Evolutionary conservation across 2,329 filamentous ascomycete genomes (phyloP).

Genomic region (Penicillium sp.): DNA sequence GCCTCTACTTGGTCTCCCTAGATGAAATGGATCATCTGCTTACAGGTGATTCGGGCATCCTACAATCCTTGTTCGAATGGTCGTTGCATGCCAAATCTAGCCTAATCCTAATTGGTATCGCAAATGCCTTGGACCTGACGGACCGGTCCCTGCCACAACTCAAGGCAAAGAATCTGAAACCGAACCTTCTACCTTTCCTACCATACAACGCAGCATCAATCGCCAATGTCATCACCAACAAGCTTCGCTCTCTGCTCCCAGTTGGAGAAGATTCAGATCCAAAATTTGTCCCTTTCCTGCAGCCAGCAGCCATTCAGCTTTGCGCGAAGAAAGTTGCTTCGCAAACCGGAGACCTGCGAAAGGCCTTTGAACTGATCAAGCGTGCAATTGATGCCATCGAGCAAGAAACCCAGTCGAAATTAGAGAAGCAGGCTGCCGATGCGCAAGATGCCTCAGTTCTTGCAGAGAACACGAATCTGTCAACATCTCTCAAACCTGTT

Average conservation of each 20-base stretch:
- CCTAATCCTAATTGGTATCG: constrained; percentile 86
- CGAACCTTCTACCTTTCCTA: constrained; percentile 85
- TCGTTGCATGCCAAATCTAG: constrained; percentile 79
- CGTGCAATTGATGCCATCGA: constrained; percentile 89
- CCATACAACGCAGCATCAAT: constrained; percentile 90
- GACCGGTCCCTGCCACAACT: constrained; percentile 92
- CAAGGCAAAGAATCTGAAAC: constrained; percentile 90
- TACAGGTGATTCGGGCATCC: constrained; percentile 81
- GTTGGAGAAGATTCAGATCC: constrained; percentile 45
- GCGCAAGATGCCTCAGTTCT: constrained; percentile 71
- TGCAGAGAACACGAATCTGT: constrained; percentile 78
- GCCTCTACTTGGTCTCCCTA: constrained; percentile 79
- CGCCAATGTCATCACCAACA: constrained; percentile 80
- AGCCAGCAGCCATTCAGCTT: constrained; percentile 90
- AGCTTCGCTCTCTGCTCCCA: constrained; percentile 75
- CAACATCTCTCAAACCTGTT: constrained; percentile 50
- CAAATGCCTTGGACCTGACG: constrained; percentile 93
- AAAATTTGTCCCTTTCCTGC: constrained; percentile 80
- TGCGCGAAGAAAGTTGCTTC: constrained; percentile 93
- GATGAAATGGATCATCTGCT: constrained; percentile 96
- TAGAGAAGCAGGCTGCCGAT: constrained; percentile 64
- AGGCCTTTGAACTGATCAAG: constrained; percentile 92
- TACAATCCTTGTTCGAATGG: constrained; percentile 97
- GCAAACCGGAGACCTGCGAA: constrained; percentile 91
- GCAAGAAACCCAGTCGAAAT: constrained; percentile 75